Evolutionary conservation across 495 filamentous ascomycete species (phyloP), one percentile per base, ranked within the genome.

Genomic region (Diplogelasinospora grovesii): DNA sequence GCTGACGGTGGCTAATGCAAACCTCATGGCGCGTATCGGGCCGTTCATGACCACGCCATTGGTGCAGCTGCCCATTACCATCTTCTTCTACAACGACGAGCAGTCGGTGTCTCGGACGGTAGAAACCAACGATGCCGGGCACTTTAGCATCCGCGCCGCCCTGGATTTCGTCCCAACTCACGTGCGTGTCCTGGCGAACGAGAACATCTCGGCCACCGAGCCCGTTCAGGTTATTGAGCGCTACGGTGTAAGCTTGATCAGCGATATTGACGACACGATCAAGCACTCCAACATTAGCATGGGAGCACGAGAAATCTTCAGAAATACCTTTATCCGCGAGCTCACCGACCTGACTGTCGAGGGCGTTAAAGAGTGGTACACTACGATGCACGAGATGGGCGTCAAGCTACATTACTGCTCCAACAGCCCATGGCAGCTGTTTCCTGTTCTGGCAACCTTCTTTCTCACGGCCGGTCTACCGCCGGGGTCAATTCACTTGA

Each of bases 181-280:
- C 48, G 78, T 95, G 16, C 77, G 87, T 18, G 81, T 97, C 2
- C 64, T 97, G 15, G 92, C 87, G 9, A 92, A 81, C 13, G 89
- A 95, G 60, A 74, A 81, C 25, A 69, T 99, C 4, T 95, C 89
- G 8, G 79, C 77, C 6, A 82, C 80, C 1, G 81, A 87, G 46
- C 73, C 80, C 10, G 73, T 97, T 24, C 67, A 77, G 26, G 69
- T 95, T 20, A 85, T 83, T 13, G 83, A 93, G 38, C 74, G 84
- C 0, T 67, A 59, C n/a, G 92, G 92, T 16, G 73, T 99, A 47
- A 96, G 89, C 54, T 41, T 99, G 38, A 96, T 99, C 53, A 96
- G 87, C 55, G 92, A 99, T 52, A 89, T 99, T 43, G 92, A 99
- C 54, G 92, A 99, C 60, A 99, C 92, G 0, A 83, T 99, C 44